Base-by-base conservation (phyloP, 2,329 filamentous ascomycete genomes). In the Cladosporium sp. region DNA sequence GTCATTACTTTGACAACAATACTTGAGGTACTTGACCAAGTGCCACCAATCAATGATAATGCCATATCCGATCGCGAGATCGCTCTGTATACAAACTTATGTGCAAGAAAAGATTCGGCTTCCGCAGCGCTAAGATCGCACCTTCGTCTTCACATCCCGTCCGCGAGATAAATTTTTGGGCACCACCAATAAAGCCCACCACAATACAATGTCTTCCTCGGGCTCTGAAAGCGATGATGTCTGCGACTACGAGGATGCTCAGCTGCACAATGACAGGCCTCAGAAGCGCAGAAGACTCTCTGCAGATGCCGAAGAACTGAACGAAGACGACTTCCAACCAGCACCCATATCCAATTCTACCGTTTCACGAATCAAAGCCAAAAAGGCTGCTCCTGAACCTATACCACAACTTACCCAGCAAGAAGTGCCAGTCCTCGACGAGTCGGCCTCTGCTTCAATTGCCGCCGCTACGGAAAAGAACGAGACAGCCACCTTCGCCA, bases 401-500 rank as follows among this genome's bases (percentile, higher is more conserved):
- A 26, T 29, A n/a, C 23, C 28, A 4, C 18, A 40, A 26, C 23
- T 33, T 28, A 4, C 29, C 11, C 33, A 40, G 35, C 28, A 62
- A 23, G 52, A 66, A 5, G 52, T 29, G 2, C 29, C 62, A 8
- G 31, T 33, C 3, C 21, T 44, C 18, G 44, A 49, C 18, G 55
- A 59, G 18, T 52, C 53, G 5, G 50, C 70, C 1, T 65, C 70
- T 3, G 29, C 68, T 1, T 67, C 70, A 1, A 76, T 76, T n/a
- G 66, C 69, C 14, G 67, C 69, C 29, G 71, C 73, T 2, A 72
- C 71, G n/a, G 72, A 74, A 40, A 58, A 57, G 23, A 66, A 71
- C 55, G 69, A 72, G 58, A 70, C 68, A 26, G 52, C 71, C 10
- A 76, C 71, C n/a, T 77, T 77, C 67, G 66, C 72, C 29, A 68